Evolutionary conservation across 148 eudicot species (phyloP).

Genomic region (Vaccinium myrtillus): DNA sequence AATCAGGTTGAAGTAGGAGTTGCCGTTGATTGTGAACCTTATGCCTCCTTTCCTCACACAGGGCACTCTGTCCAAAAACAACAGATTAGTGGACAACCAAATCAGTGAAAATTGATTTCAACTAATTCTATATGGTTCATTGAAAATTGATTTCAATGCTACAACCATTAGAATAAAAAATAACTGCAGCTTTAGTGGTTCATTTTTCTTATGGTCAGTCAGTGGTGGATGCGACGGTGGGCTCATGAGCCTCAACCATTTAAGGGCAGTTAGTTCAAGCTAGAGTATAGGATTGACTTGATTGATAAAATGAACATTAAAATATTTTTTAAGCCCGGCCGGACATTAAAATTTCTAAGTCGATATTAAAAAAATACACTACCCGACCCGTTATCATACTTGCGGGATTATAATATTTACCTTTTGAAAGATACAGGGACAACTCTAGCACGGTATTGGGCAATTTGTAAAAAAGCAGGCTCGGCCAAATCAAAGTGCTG

Average conservation of each 20-base stretch:
- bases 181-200: not conserved
- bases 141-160: slow-evolving; percentile 42
- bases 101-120: slow-evolving; percentile 54
- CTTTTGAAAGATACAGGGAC: not conserved
- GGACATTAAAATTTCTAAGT: not conserved
- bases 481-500: slow-evolving; percentile 48
- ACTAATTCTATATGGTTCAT: not conserved
- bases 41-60: slow-evolving; percentile 39
- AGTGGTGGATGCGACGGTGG: not conserved
- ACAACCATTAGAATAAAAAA: slow-evolving; percentile 10
- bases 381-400: not conserved
- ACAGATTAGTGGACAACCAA: not conserved
- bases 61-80: slow-evolving; percentile 25
- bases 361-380: not conserved
- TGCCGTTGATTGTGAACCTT: slow-evolving; percentile 38
- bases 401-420: not conserved
- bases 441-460: slow-evolving; percentile 41
- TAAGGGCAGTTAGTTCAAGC: not conserved
- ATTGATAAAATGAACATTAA: not conserved
- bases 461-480: slow-evolving; percentile 46
- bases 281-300: not conserved
- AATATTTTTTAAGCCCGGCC: not conserved
- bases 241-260: not conserved
- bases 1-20: slow-evolving; percentile 41
- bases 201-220: not conserved